phyloP scores from a whole-genome alignment of 2,329 filamentous ascomycete species.

The Aspergillus tanneri region DNA sequence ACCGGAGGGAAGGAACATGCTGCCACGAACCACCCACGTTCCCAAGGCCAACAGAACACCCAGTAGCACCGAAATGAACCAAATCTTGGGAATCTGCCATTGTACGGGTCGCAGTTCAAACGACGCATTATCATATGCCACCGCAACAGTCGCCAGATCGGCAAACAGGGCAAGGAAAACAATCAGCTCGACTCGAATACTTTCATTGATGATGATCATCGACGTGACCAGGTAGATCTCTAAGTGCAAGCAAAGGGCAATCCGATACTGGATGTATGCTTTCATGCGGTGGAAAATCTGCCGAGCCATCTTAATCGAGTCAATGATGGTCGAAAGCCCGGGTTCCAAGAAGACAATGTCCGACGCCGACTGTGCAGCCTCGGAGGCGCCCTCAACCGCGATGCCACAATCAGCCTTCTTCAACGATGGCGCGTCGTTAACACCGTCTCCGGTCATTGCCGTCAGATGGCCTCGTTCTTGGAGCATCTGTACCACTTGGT shows the following conservation, averaged over 20 bases:
- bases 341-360: conserved; percentile 74
- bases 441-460: conserved; percentile 74
- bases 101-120: conserved; percentile 74
- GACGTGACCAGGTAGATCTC: conserved; percentile 75
- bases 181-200: conserved; percentile 69
- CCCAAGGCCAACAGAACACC: conserved; percentile 67
- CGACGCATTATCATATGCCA: conserved; percentile 81
- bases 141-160: conserved; percentile 75
- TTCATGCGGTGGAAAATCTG: conserved; percentile 79
- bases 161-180: conserved; percentile 79
- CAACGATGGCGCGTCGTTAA: conserved; percentile 71
- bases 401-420: conserved; percentile 75
- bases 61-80: conserved; percentile 63
- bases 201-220: conserved; percentile 80
- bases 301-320: conserved; percentile 70
- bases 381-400: conserved; percentile 69
- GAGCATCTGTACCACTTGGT: conserved; percentile 72
- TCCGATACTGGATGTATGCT: conserved; percentile 74
- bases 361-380: conserved; percentile 70
- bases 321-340: conserved; percentile 68
- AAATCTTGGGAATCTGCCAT: conserved; percentile 81
- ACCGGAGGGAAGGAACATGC: conserved; percentile 67
- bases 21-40: conserved; percentile 72
- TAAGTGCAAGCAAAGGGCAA: conserved; percentile 70
- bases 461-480: conserved; percentile 70